Base-by-base conservation (phyloP, 495 filamentous ascomycete species). In the Penicillium lividum region DNA sequence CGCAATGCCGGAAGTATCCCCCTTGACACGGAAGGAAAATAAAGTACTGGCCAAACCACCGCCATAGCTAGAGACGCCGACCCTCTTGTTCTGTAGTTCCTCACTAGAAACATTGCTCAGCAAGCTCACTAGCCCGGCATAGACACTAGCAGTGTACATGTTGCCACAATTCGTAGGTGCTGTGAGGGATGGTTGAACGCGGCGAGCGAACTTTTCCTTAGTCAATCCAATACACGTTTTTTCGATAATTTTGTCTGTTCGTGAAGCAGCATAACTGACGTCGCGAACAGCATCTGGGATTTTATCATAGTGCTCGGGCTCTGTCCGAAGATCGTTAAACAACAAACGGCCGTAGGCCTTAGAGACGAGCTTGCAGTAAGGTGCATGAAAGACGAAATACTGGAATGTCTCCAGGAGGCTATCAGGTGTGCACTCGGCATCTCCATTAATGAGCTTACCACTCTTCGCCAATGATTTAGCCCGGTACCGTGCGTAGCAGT, bases 321-420 rank as follows among this genome's bases (percentile, higher is more conserved):
- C 43, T 6, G 79, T 78, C 18, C 94, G 82, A 80, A 87, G 96
- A 76, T 98, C 94, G 71, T 98, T 96, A 83, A 97, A 98, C 38
- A 97, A 80, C 63, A 98, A 82, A 40, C 94, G 91, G 34, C 86
- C 94, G 73, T 95, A 98, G 0, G 91, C 92, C 80, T 98, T 98
- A 58, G 89, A 73, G 43, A 98, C 93, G 36, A 97, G 84, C 79
- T 98, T 98, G 90, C 94, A 98, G 62, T 89, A 97, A 10, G 94
- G 94, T 3, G 94, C 85, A 71, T 98, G 94, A 86, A 96, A 98
- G 57, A 88, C 80, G 71, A 98, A 81, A 77, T 96, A 89, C 76
- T 97, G 93, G 73, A 98, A 98, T 56, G 91, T 89, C 69, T 97
- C 92, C 28, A 98, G 7, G n/a, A 40, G n/a, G 13, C 13, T 16